Conservation (phyloP, 371 early-diverging fungal species). For the Rhizopus arrhizus region DNA sequence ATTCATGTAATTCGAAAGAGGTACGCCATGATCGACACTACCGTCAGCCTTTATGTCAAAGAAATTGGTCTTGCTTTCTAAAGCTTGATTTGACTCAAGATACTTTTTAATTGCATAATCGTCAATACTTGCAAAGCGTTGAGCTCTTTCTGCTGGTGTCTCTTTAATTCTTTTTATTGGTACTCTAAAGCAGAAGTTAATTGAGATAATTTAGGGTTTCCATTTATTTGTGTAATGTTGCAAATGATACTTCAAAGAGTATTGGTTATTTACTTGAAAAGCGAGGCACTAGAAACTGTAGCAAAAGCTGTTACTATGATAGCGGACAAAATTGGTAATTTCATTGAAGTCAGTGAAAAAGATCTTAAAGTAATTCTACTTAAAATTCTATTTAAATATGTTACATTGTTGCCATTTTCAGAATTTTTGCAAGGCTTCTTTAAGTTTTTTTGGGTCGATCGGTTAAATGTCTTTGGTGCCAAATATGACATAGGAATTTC, state of each 20-base stretch:
- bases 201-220: background rate
- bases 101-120: conserved; percentile 77
- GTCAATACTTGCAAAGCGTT: conserved; percentile 66
- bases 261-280: conserved; percentile 19
- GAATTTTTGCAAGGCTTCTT: too few relatives aligned
- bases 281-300: conserved; percentile 30
- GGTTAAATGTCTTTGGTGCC: too few relatives aligned
- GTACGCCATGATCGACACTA: conserved; percentile 74
- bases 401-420: too few relatives aligned
- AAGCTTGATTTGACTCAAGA: conserved; percentile 59
- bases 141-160: conserved; percentile 62
- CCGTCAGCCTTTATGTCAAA: conserved; percentile 54
- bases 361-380: too few relatives aligned
- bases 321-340: conserved; percentile 34
- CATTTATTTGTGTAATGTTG: background rate
- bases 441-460: too few relatives aligned
- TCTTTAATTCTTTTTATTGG: conserved; percentile 73
- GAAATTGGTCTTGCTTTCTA: conserved; percentile 32
- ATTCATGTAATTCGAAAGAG: conserved; percentile 92
- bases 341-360: conserved; percentile 20
- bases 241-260: conserved; percentile 1
- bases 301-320: conserved; percentile 24
- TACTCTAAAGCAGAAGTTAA: conserved; percentile 46
- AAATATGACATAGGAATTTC: too few relatives aligned
- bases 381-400: too few relatives aligned